phyloP scores from a whole-genome alignment of 306 rosid species.

The Gastrolobium villosum region DNA sequence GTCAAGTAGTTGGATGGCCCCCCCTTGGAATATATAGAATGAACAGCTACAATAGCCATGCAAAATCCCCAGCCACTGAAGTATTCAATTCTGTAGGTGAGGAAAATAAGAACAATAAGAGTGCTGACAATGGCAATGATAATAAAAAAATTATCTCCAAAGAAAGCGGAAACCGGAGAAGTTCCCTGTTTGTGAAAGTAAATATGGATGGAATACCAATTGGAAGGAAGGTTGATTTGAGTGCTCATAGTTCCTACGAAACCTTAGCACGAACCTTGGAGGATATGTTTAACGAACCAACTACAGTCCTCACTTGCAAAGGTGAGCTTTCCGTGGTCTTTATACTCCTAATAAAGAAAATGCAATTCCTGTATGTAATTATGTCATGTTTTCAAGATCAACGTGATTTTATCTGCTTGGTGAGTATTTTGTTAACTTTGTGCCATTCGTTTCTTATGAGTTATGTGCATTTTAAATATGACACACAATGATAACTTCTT shows the following conservation, averaged over 20 bases:
- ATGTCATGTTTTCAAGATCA: not conserved
- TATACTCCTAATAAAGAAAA: slow-evolving; percentile 13
- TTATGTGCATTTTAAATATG: slow-evolving; percentile 20
- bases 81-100: slow-evolving; percentile 54
- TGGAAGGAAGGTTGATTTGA: slow-evolving; percentile 84
- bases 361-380: not conserved
- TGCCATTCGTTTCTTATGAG: slow-evolving; percentile 2
- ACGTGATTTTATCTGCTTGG: slow-evolving; percentile 5
- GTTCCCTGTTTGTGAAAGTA: slow-evolving; percentile 79
- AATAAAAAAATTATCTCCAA: slow-evolving; percentile 51
- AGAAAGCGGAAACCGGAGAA: slow-evolving; percentile 51
- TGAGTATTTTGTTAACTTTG: not conserved
- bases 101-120: slow-evolving; percentile 53
- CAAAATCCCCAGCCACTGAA: slow-evolving; percentile 63
- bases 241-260: slow-evolving; percentile 72
- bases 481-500: slow-evolving; percentile 10
- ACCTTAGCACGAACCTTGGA: slow-evolving; percentile 70
- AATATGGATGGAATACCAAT: slow-evolving; percentile 82
- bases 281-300: slow-evolving; percentile 72
- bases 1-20: slow-evolving; percentile 94
- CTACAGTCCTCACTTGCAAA: slow-evolving; percentile 46
- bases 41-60: slow-evolving; percentile 68
- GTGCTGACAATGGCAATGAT: slow-evolving; percentile 45
- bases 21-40: slow-evolving; percentile 77
- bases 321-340: slow-evolving; percentile 49